These are phyloP conservation scores for Tuber borchii DNA, from an alignment of 495 filamentous ascomycete genomes.

Conservation along the genomic window DNA sequence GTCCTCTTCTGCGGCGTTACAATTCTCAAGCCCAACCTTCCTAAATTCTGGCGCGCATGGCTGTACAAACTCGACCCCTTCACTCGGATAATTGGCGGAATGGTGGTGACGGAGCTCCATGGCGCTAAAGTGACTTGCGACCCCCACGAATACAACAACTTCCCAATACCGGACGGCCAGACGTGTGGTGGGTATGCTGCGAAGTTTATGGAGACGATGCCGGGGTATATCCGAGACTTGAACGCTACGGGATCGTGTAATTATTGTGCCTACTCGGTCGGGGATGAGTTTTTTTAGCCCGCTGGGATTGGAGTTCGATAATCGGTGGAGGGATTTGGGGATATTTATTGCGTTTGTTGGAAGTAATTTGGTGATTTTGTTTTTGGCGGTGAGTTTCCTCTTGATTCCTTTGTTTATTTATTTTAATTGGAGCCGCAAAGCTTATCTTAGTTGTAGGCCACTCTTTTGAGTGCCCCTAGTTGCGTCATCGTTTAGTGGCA, in stretches of 20 bases:
- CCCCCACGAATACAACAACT: conserved; percentile 53
- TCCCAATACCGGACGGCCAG: conserved; percentile 55
- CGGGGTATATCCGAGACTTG: conserved; percentile 59
- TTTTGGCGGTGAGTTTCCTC: conserved; percentile 49
- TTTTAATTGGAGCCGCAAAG: too few relatives aligned
- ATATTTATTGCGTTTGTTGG: conserved; percentile 67
- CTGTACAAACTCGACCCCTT: conserved; percentile 79
- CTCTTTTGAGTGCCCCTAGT: too few relatives aligned
- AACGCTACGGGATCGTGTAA: conserved; percentile 56
- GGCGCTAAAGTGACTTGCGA: conserved; percentile 56
- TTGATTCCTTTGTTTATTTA: too few relatives aligned
- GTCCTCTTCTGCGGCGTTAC: conserved; percentile 79
- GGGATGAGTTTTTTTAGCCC: conserved; percentile 69
- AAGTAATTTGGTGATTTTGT: conserved; percentile 70
- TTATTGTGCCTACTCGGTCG: conserved; percentile 71
- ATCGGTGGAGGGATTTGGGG: conserved; percentile 73
- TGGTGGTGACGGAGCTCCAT: conserved; percentile 69
- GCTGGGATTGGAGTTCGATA: conserved; percentile 56
- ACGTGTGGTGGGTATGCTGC: conserved; percentile 62
- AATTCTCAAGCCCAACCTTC: conserved; percentile 67
- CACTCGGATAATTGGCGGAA: conserved; percentile 71
- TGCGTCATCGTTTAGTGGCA: not conserved
- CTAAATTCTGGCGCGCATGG: conserved; percentile 71
- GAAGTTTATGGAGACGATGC: conserved; percentile 58
- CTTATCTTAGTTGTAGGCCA: too few relatives aligned